Percentiles rank a stretch among this genome's conserved stretches.
phyloP scores from a whole-genome alignment of 306 rosid genomes.

The Casuarina cunninghamiana region DNA sequence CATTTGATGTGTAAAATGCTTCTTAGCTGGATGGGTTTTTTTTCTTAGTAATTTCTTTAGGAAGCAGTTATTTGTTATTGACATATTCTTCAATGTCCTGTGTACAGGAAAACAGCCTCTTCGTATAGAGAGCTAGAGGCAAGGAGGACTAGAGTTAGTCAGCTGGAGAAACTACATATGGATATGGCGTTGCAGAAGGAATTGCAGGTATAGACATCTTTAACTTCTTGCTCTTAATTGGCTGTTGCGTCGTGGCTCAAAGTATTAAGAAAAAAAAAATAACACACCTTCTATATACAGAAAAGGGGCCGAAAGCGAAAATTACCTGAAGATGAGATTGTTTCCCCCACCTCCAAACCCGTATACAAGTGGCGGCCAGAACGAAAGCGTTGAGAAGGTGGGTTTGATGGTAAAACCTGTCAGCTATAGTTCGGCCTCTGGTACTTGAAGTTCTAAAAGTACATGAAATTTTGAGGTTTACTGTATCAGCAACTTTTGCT shows the following conservation, averaged over 20 bases:
- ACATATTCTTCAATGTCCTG: neutral
- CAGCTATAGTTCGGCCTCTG: neutral
- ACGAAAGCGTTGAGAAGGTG: constrained; percentile 48
- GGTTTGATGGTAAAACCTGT: neutral
- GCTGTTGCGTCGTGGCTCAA: neutral
- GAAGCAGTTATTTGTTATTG: constrained; percentile 4
- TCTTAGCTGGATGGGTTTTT: neutral
- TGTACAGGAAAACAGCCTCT: constrained; percentile 52
- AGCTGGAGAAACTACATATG: constrained; percentile 63
- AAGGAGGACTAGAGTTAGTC: constrained; percentile 58
- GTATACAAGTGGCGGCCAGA: constrained; percentile 77
- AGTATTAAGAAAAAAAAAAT: neutral
- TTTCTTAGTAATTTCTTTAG: neutral
- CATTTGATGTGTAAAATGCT: neutral
- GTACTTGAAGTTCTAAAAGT: neutral
- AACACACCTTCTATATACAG: constrained; percentile 26
- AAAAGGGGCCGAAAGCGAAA: constrained; percentile 75
- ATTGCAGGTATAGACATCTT: constrained; percentile 49
- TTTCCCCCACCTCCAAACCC: constrained; percentile 50
- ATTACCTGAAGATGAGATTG: constrained; percentile 69
- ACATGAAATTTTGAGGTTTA: neutral
- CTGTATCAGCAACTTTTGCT: neutral
- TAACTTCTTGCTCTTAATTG: neutral
- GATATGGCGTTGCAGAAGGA: constrained; percentile 80
- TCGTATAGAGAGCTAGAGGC: constrained; percentile 66